Conservation (phyloP, 129 eudicot species). For the Flaveria linearis region DNA sequence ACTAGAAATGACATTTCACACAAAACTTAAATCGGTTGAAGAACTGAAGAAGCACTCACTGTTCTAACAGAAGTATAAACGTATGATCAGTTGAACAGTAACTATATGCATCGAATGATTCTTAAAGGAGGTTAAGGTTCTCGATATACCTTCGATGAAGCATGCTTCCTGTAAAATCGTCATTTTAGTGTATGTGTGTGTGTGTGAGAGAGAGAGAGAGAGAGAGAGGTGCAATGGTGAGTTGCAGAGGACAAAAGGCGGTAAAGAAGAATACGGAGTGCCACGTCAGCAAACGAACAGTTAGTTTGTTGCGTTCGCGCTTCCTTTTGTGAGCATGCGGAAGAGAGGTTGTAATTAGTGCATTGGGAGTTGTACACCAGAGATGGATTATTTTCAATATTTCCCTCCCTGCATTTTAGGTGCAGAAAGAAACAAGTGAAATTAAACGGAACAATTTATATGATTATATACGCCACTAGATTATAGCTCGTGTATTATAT, state of each 20-base stretch:
- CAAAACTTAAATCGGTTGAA: no score
- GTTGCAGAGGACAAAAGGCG: constrained; percentile 19
- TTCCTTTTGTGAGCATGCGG: neutral
- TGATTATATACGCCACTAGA: no score
- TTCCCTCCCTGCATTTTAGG: no score
- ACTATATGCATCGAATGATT: no score
- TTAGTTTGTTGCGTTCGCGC: constrained; percentile 42
- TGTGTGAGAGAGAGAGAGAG: constrained; percentile 26
- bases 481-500: no score
- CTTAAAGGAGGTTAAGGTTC: neutral
- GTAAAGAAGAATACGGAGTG: neutral
- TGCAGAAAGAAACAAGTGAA: no score
- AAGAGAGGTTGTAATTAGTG: neutral
- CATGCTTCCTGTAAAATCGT: constrained; percentile 11
- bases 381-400: neutral
- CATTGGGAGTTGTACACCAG: neutral
- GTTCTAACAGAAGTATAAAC: no score
- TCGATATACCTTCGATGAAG: constrained; percentile 28
- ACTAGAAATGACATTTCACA: neutral
- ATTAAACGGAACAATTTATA: no score
- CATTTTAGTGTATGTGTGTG: constrained; percentile 9
- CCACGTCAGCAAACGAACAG: constrained; percentile 39
- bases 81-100: no score
- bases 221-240: constrained; percentile 9
- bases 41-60: no score